Percentiles rank a stretch among this genome's conserved stretches.
Evolutionary conservation across 2,329 filamentous ascomycete species (phyloP).

Genomic region (Remersonia thermophila): DNA sequence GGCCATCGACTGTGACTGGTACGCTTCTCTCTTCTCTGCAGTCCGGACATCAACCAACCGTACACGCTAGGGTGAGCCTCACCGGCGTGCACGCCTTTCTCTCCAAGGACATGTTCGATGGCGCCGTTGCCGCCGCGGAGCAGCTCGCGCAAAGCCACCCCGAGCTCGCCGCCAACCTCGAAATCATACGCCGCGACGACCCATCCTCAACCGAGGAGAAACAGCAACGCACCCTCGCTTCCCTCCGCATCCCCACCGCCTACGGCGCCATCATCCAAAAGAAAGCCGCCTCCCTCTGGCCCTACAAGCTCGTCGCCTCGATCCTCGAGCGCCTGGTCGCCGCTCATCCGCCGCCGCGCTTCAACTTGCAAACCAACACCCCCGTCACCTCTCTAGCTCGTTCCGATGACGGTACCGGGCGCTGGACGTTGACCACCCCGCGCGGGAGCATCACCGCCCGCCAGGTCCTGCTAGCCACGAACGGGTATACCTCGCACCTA

Average conservation of each 20-base stretch:
- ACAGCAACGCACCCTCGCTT: slow-evolving; percentile 34
- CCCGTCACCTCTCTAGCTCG: slow-evolving; percentile 39
- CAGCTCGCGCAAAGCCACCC: slow-evolving; percentile 39
- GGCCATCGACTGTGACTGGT: slow-evolving; percentile 56
- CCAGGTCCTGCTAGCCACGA: slow-evolving; percentile 65
- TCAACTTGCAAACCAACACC: slow-evolving; percentile 67
- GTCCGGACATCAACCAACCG: no score
- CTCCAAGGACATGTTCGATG: slow-evolving; percentile 39
- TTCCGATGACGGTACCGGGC: slow-evolving; percentile 8
- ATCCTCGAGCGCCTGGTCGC: slow-evolving; percentile 49
- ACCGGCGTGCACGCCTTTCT: slow-evolving; percentile 47
- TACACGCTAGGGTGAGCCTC: slow-evolving; percentile 28
- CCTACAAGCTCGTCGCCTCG: slow-evolving; percentile 70
- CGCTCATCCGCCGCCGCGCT: slow-evolving; percentile 26
- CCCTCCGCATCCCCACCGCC: slow-evolving; percentile 43
- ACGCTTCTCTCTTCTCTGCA: slow-evolving; percentile 12
- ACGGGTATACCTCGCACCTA: slow-evolving; percentile 70
- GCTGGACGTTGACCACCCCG: slow-evolving; percentile 53
- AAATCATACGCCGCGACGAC: slow-evolving; percentile 25
- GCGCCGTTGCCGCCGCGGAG: slow-evolving; percentile 38
- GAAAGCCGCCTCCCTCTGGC: slow-evolving; percentile 60
- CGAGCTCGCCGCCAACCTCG: slow-evolving; percentile 39
- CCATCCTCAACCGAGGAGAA: no score
- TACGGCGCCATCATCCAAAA: slow-evolving; percentile 52
- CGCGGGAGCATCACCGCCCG: slow-evolving; percentile 53